These are phyloP conservation scores for Gaertneriomyces sp. DNA, from an alignment of 192 early-diverging fungal genomes.

Conservation along the genomic window DNA sequence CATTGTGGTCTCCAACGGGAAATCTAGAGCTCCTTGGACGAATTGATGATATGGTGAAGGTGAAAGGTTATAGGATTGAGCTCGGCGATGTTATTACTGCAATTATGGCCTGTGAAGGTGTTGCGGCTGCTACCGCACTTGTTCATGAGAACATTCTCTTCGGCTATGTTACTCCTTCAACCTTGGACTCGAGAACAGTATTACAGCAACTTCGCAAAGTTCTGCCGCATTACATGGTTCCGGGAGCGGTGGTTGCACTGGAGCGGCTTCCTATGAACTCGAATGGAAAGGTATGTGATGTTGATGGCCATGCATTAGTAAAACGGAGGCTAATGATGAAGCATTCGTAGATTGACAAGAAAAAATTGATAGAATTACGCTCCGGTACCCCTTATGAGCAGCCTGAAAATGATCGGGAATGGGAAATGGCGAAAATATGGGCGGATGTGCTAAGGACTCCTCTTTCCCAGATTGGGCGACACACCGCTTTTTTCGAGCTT, in stretches of 20 bases:
- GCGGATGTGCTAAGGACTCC: neutral
- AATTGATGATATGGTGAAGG: slow-evolving; percentile 24
- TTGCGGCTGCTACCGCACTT: slow-evolving; percentile 25
- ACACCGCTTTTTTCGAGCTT: slow-evolving; percentile 39
- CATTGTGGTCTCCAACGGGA: neutral
- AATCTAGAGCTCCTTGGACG: slow-evolving; percentile 19
- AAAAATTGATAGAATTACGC: too few relatives aligned
- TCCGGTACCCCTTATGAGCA: too few relatives aligned
- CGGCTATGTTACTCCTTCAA: slow-evolving; percentile 27
- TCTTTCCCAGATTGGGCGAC: neutral
- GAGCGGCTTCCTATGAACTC: slow-evolving; percentile 30
- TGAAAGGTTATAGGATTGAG: slow-evolving; percentile 24
- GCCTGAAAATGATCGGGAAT: too few relatives aligned
- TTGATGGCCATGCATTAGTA: too few relatives aligned
- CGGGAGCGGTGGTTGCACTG: slow-evolving; percentile 14
- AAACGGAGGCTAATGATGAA: too few relatives aligned
- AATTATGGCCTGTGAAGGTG: neutral
- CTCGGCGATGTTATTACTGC: slow-evolving; percentile 4
- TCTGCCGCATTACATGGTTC: slow-evolving; percentile 39
- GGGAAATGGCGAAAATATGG: slow-evolving; percentile 10
- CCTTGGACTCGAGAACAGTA: slow-evolving; percentile 5
- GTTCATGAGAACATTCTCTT: slow-evolving; percentile 29
- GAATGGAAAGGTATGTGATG: slow-evolving; percentile 22
- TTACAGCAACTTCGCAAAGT: neutral
- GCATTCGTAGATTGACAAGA: too few relatives aligned